Evolutionary conservation across 345 rosid genomes (phyloP).

Genomic region (Limnanthes douglasii): DNA sequence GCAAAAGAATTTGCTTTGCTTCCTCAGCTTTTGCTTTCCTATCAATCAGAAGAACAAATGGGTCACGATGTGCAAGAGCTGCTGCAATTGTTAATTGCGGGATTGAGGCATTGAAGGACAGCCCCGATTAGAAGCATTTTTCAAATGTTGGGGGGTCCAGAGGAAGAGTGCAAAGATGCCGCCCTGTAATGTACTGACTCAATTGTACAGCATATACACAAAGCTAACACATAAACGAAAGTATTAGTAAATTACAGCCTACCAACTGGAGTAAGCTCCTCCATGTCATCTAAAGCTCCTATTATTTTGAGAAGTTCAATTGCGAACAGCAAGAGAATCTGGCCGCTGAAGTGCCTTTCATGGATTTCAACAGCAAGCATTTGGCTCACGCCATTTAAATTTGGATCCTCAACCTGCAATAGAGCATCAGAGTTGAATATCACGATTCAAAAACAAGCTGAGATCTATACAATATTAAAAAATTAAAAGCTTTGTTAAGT

Average conservation of each 20-base stretch:
- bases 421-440: too few species aligned
- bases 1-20: too few species aligned
- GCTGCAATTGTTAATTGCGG: too few species aligned
- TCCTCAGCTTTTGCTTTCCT: too few species aligned
- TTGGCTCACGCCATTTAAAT: too few species aligned
- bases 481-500: too few species aligned
- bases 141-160: slow-evolving; percentile 87
- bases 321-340: slow-evolving; percentile 81
- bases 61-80: slow-evolving; percentile 81
- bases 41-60: slow-evolving; percentile 92
- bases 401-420: slow-evolving; percentile 94
- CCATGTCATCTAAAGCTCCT: slow-evolving; percentile 78
- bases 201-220: slow-evolving; percentile 5
- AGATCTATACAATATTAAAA: too few species aligned
- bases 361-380: slow-evolving; percentile 69
- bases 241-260: slow-evolving; percentile 14
- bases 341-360: slow-evolving; percentile 97
- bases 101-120: slow-evolving; percentile 81
- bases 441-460: too few species aligned
- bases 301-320: slow-evolving; percentile 86
- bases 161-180: slow-evolving; percentile 75
- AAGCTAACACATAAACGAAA: slow-evolving; percentile 3
- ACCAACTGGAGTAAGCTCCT: slow-evolving; percentile 94
- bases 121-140: slow-evolving; percentile 96
- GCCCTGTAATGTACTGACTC: slow-evolving; percentile 27